A percentile compares a stretch with the other conserved stretches of the same genome.
phyloP scores from a whole-genome alignment of 352 stramenopile genomes.

The Halophytophthora polymorphica region DNA sequence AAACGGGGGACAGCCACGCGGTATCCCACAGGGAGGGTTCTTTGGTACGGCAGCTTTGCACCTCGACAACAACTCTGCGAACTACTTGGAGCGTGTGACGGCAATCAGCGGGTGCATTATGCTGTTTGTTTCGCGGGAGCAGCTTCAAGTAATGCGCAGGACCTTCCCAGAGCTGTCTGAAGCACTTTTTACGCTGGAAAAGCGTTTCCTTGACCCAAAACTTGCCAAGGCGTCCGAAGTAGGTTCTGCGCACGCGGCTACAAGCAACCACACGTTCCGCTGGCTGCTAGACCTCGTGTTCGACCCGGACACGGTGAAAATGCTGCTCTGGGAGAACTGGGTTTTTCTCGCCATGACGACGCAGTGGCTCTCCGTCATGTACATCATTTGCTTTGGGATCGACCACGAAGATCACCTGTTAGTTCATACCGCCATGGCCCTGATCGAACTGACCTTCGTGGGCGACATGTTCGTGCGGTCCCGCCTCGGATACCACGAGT shows the following conservation, averaged over 20 bases:
- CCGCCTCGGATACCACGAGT: slow-evolving; percentile 56
- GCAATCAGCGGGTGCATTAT: slow-evolving; percentile 56
- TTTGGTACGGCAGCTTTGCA: slow-evolving; percentile 46
- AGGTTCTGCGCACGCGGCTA: slow-evolving; percentile 2
- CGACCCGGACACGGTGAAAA: slow-evolving; percentile 47
- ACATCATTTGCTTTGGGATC: slow-evolving; percentile 45
- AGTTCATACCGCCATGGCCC: slow-evolving; percentile 26
- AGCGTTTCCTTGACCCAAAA: slow-evolving; percentile 47
- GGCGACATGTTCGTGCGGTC: slow-evolving; percentile 54
- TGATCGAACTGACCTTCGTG: slow-evolving; percentile 49
- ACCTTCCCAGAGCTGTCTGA: slow-evolving; percentile 31
- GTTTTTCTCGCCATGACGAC: slow-evolving; percentile 50
- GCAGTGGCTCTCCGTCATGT: slow-evolving; percentile 45
- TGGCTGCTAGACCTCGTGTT: slow-evolving; percentile 28
- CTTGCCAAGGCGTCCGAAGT: slow-evolving; percentile 42
- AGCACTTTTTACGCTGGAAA: slow-evolving; percentile 39
- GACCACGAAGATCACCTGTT: background rate
- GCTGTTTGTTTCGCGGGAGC: slow-evolving; percentile 47
- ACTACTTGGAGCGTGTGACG: slow-evolving; percentile 45
- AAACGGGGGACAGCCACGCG: slow-evolving; percentile 31
- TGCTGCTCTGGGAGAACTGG: slow-evolving; percentile 61
- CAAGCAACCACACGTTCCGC: slow-evolving; percentile 4
- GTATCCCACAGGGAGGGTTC: slow-evolving; percentile 47
- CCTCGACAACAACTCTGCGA: slow-evolving; percentile 29
- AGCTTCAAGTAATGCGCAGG: slow-evolving; percentile 35